Conservation (phyloP, 495 filamentous ascomycete genomes). For the Penicillium nucicola region DNA sequence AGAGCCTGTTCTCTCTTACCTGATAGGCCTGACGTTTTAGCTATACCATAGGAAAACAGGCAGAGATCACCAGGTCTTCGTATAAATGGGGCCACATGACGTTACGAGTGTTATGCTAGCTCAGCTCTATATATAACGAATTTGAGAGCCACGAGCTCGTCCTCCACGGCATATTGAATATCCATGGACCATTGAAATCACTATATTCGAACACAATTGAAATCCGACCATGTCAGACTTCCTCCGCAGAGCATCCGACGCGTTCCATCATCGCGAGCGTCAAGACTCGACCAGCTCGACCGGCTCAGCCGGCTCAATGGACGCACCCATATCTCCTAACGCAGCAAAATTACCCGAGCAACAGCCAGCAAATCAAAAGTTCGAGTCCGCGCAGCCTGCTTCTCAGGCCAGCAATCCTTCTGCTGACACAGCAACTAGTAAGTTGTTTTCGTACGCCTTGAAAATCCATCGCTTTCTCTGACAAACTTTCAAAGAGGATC, state of each 20-base stretch:
- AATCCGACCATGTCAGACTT: conserved; percentile 2
- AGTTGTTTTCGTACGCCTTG: too few species aligned
- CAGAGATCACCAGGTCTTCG: conserved; percentile 4
- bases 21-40: too few species aligned
- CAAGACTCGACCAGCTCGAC: conserved; percentile 10
- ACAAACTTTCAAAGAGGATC: not conserved
- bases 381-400: conserved; percentile 3
- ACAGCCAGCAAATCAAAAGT: not conserved
- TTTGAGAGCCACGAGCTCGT: not conserved
- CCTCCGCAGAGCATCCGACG: conserved; percentile 11
- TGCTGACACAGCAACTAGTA: conserved; percentile 6
- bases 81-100: not conserved
- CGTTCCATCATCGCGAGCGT: conserved; percentile 5
- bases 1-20: too few species aligned
- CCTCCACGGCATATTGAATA: not conserved
- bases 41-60: too few species aligned
- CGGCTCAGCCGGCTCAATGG: conserved; percentile 8
- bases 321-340: not conserved
- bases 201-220: not conserved
- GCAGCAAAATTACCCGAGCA: not conserved
- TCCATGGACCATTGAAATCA: not conserved
- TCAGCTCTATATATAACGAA: not conserved
- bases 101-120: not conserved
- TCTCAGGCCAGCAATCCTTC: conserved; percentile 3
- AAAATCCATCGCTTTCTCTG: not conserved